Percentiles rank a stretch among this genome's conserved stretches.
Conservation (phyloP, 306 rosid genomes). For the Crataegus laevigata region DNA sequence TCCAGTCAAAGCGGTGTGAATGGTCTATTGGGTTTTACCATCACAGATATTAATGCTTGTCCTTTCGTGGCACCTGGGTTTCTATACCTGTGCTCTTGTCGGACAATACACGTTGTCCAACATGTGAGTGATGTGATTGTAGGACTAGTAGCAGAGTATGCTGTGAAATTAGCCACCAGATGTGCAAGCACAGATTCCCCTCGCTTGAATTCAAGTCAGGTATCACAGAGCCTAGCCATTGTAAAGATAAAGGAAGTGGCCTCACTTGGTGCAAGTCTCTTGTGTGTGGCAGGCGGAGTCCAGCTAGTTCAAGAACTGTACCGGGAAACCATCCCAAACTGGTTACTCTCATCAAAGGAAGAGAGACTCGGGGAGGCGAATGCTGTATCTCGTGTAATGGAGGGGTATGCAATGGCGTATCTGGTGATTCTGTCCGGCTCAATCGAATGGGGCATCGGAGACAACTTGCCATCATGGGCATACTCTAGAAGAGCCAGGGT, state of each 20-base stretch:
- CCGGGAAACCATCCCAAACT: conserved; percentile 64
- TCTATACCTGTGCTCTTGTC: conserved; percentile 60
- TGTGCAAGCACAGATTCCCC: conserved; percentile 25
- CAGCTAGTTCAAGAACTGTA: conserved; percentile 58
- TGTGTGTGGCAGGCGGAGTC: conserved; percentile 53
- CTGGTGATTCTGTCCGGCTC: conserved; percentile 49
- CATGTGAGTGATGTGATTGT: conserved; percentile 42
- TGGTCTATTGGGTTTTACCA: conserved; percentile 56
- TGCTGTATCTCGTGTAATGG: conserved; percentile 31
- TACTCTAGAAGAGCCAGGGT: conserved; percentile 35
- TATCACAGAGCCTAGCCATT: conserved; percentile 43
- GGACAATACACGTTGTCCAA: conserved; percentile 39
- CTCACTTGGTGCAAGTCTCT: conserved; percentile 57
- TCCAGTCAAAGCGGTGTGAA: conserved; percentile 41
- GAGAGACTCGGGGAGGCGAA: conserved; percentile 24
- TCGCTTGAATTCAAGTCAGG: conserved; percentile 35
- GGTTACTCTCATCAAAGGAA: conserved; percentile 46
- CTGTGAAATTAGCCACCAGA: conserved; percentile 29
- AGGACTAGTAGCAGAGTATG: conserved; percentile 45
- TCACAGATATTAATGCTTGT: conserved; percentile 24
- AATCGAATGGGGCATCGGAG: conserved; percentile 51
- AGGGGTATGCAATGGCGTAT: conserved; percentile 71
- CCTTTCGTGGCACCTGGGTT: conserved; percentile 65
- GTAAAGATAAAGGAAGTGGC: conserved; percentile 56
- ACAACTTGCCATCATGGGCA: conserved; percentile 33